Base-by-base conservation (phyloP, 140 eudicot species). In the Oenanthe javanica region DNA sequence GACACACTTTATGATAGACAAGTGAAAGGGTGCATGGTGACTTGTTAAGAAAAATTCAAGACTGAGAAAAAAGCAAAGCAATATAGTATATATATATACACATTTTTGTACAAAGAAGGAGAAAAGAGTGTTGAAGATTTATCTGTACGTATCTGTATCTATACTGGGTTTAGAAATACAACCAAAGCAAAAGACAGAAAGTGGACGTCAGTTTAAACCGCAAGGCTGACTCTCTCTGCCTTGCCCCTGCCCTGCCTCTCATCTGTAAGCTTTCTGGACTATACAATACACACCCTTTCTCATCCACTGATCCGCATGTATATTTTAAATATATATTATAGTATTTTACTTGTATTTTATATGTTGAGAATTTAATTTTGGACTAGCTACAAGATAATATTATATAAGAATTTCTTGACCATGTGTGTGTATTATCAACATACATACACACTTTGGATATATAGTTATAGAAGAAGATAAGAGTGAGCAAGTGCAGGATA, bases 131-230 rank as follows among this genome's bases (percentile, higher is more conserved):
- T n/a, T 1, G 12, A 69, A 1, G 11, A 23, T 79, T 45, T n/a
- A n/a, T n/a, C n/a, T n/a, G n/a, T n/a, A n/a, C n/a, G n/a, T 78
- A 19, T 46, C 31, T 31, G 31, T 31, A 31, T 31, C 31, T 31
- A 1, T 31, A 0, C 59, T 77, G 73, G 76, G 80, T 43, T 72
- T 77, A 79, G 79, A 86, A 84, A 84, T 79, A 31, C 80, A 66
- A 87, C 82, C 86, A 82, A 87, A 87, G 54, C 64, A 84, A 82
- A 81, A 84, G 84, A 87, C 90, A 87, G 86, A 87, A 87, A 87
- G 88, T 82, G 86, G 72, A 82, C 80, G 85, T 84, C 86, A 79
- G 82, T 66, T 72, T 78, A 21, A 78, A 12, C 75, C 72, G 43
- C 46, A 78, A 74, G 74, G 73, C 72, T 79, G 74, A 40, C 77